Base-by-base conservation (phyloP, 2,329 filamentous ascomycete species). In the Trichoderma hamatum region DNA sequence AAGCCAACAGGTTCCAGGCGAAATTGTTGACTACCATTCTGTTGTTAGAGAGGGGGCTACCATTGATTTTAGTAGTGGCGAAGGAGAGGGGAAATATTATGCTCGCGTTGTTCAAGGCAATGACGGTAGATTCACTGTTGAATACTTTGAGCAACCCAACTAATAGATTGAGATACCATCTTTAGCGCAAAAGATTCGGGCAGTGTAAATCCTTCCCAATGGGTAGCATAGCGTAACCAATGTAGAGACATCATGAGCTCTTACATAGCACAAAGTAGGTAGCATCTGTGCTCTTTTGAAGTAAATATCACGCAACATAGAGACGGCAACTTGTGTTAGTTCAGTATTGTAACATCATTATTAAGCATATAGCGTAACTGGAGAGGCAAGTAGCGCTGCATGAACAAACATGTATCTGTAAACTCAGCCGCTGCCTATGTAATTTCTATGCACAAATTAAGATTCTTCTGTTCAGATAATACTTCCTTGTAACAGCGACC, bases 51-150 rank as follows among this genome's bases (percentile, higher is more conserved):
- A 66, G 3, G 61, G 49, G 14, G 67, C 59, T 54, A 54, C 54
- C 2, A 36, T 69, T 52, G 67, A 69, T 24, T 69, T 69, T 26
- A 59, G 60, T 6, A 66, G 54, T 10, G 67, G 67, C 13, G 36
- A 51, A 21, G 67, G 67, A 3, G 11, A 21, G 52, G 67, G 67
- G 19, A 69, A 69, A 16, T 60, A 60, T 9, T 69, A 60, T 9
- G 67, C 67, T 5, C 60, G 61, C 16, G 67, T 30, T 7, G 32
- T 66, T 32, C 67, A 69, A 30, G 9, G 3, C 1, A n/a, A 21
- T 4, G 51, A 69, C 16, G 67, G 67, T 11, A 30, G 24, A 16
- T 69, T 54, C 21, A 43, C 51, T 4, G 67, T 69, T 14, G 54
- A 39, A 2, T 69, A 69, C n/a, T 66, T 60, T 21, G 46, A 55